Evolutionary conservation across 2,329 filamentous ascomycete species (phyloP).

Genomic region (Sphaerostilbella broomeana): DNA sequence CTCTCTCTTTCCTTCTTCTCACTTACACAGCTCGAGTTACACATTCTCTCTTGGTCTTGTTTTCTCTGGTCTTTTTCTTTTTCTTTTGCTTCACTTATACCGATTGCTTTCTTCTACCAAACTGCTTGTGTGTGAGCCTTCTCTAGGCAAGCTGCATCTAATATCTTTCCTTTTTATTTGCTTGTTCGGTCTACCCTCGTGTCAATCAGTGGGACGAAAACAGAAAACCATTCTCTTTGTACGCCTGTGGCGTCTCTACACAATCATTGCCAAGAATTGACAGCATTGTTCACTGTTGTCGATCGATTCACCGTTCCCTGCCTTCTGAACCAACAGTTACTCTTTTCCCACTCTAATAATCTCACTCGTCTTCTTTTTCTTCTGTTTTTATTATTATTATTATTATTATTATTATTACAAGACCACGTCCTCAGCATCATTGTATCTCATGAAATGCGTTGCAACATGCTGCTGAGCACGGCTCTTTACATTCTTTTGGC

Average conservation of each 20-base stretch:
- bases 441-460: conserved; percentile 18
- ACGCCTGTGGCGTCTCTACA: conserved; percentile 1
- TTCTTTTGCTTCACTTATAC: not conserved
- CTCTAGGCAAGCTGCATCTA: not conserved
- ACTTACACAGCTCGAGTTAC: conserved; percentile 3
- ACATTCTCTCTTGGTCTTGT: conserved; percentile 5
- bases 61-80: not conserved
- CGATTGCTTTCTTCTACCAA: not conserved
- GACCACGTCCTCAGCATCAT: not conserved
- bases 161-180: not conserved
- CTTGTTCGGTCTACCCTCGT: not conserved
- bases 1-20: conserved; percentile 9
- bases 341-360: too few species aligned
- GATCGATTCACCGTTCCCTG: too few species aligned
- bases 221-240: conserved; percentile 3
- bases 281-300: conserved; percentile 1
- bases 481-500: conserved; percentile 24
- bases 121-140: too few species aligned
- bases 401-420: conserved; percentile 4
- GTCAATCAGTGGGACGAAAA: not conserved
- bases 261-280: not conserved
- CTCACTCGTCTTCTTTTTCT: not conserved
- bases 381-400: not conserved
- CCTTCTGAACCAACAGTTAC: too few species aligned
- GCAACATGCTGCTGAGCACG: conserved; percentile 15